Evolutionary conservation across 2,329 filamentous ascomycete species (phyloP).

Genomic region (Ceratocystis ficicola): DNA sequence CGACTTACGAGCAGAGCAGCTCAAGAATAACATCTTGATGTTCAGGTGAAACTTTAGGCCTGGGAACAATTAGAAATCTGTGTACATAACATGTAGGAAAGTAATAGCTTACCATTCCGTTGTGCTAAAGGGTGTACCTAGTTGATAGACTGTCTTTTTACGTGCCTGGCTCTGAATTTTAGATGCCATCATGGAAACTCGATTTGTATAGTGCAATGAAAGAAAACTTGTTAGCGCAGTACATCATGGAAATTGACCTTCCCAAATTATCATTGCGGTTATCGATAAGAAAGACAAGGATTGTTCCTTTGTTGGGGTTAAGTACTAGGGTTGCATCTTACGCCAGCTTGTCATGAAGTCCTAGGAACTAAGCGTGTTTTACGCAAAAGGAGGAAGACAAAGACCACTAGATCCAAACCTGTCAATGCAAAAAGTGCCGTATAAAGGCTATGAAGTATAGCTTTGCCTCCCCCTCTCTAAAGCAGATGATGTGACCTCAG

Average conservation of each 20-base stretch:
- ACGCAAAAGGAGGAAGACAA: no score
- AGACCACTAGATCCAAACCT: no score
- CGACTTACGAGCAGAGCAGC: constrained; percentile 49
- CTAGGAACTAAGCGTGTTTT: no score
- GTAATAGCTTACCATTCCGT: constrained; percentile 42
- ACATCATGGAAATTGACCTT: background rate
- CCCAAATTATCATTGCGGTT: background rate
- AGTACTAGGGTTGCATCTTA: background rate
- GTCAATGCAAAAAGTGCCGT: no score
- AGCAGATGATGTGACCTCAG: no score
- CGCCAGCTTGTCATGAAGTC: no score
- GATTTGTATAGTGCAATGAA: background rate
- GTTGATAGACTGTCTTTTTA: constrained; percentile 50
- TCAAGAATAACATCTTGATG: constrained; percentile 55
- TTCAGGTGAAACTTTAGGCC: constrained; percentile 46
- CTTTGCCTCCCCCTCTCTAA: no score
- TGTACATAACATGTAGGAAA: background rate
- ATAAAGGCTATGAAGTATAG: no score
- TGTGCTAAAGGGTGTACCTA: constrained; percentile 52
- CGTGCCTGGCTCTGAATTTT: constrained; percentile 26
- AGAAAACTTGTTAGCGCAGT: background rate
- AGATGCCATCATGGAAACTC: background rate
- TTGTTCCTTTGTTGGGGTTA: background rate
- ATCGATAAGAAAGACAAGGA: background rate
- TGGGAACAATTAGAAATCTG: constrained; percentile 28